Base-by-base conservation (phyloP, 305 asterid species). In the Striga hermonthica region DNA sequence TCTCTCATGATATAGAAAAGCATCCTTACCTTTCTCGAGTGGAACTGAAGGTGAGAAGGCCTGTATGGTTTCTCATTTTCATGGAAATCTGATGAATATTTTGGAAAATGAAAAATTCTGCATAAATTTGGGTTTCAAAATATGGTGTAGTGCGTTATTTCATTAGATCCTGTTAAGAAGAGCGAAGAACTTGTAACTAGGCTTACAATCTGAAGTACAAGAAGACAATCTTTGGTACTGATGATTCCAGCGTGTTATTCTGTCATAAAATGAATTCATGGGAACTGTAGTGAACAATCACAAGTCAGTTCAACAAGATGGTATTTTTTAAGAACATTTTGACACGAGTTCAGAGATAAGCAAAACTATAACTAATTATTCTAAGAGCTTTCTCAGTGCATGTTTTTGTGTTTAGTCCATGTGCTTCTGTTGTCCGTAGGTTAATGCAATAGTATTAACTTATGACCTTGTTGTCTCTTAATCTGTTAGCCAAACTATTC, bases 1-100 rank as follows among this genome's bases (percentile, higher is more conserved):
- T 92, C 56, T 87, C 93, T 67, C 91, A 82, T 64, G 95, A 92
- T 43, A 66, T 44, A 14, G 95, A 92, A 63, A 85, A 67, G 76
- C 80, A 79, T 65, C 96, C 93, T 37, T 87, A 87, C 83, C 88
- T 89, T 67, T 89, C 97, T 36, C 85, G 97, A 35, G 84, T 76
- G 57, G 98, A 92, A 83, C 75, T 87, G 63, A 78, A 58, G 96
- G 98, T 91, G 78, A 82, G 83, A 68, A 50, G 47, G 45, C 47
- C 49, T 57, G 47, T 61, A 13, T 22, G 66, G 40, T 58, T 58
- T 57, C 60, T 22, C 3, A 56, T 64, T 9, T 60, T 34, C 56
- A 41, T 67, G 65, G 22, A 44, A 12, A 10, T 38, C 11, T 48
- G 14, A 63, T 44, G 64, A 65, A 57, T 67, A 16, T 63, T 54